Percentiles rank a stretch among this genome's conserved stretches.
These are phyloP conservation scores for Metarhizium guizhouense DNA, from an alignment of 2,329 filamentous ascomycete species.

Conservation along the genomic window DNA sequence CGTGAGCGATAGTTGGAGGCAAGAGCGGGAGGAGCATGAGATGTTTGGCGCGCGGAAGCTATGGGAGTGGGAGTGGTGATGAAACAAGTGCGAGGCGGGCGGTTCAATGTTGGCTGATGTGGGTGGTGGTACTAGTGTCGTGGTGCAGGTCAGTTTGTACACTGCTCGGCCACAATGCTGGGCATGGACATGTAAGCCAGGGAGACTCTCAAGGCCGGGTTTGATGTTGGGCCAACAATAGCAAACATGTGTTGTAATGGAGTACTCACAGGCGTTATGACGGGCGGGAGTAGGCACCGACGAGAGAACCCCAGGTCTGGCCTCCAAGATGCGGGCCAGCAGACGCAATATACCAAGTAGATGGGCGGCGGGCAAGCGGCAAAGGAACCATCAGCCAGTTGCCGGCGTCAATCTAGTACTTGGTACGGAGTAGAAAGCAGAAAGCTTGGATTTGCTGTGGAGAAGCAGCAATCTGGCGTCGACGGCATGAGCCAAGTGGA, in stretches of 20 bases:
- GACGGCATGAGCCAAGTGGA: neutral
- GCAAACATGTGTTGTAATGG: neutral
- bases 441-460: neutral
- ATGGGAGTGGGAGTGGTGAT: slow-evolving; percentile 7
- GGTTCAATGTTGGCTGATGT: neutral
- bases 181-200: neutral
- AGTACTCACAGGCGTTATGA: neutral
- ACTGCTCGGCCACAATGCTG: neutral
- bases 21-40: neutral
- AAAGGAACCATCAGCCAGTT: no score
- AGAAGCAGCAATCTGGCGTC: neutral
- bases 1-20: neutral
- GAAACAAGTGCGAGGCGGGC: slow-evolving; percentile 9
- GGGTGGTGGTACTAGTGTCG: neutral
- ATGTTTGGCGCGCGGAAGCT: slow-evolving; percentile 3
- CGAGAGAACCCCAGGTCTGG: no score
- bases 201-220: neutral
- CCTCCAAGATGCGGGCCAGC: no score
- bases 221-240: neutral
- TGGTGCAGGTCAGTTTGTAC: neutral
- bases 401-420: neutral
- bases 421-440: neutral
- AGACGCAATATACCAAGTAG: no score
- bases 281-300: neutral
- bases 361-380: no score